A percentile compares a stretch with the other conserved stretches of the same genome.
Evolutionary conservation across 352 stramenopile genomes (phyloP).

Genomic region (Phytopythium chamaehyphon): DNA sequence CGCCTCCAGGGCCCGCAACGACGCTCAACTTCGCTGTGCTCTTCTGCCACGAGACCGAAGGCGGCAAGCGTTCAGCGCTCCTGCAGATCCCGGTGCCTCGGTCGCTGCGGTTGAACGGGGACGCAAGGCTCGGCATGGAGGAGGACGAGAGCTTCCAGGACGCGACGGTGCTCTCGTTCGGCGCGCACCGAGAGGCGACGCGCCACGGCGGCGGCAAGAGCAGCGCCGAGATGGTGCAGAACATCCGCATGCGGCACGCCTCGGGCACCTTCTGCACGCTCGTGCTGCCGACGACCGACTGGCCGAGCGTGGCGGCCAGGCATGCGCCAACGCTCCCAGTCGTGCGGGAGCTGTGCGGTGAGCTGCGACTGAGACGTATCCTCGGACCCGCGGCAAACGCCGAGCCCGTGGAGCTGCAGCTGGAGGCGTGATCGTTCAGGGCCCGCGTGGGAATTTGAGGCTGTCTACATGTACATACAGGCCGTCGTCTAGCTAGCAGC

Average conservation of each 20-base stretch:
- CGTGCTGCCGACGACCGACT: slow-evolving; percentile 44
- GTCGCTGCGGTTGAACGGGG: slow-evolving; percentile 15
- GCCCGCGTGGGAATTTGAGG: slow-evolving; percentile 7
- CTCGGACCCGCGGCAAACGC: slow-evolving; percentile 46
- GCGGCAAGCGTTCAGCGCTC: slow-evolving; percentile 18
- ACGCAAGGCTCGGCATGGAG: slow-evolving; percentile 3
- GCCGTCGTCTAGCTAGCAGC: no score
- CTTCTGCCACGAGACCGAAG: slow-evolving; percentile 31
- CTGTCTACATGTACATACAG: not conserved
- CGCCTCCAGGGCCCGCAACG: not conserved
- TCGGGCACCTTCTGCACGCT: slow-evolving; percentile 78
- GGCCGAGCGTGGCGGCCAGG: slow-evolving; percentile 35
- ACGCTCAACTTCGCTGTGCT: slow-evolving; percentile 58
- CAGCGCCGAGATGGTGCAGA: slow-evolving; percentile 73
- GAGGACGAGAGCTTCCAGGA: slow-evolving; percentile 53
- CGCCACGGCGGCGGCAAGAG: slow-evolving; percentile 69
- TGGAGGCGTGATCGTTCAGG: slow-evolving; percentile 22
- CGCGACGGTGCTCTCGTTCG: slow-evolving; percentile 58
- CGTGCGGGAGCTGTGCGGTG: slow-evolving; percentile 36
- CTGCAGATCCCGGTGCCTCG: slow-evolving; percentile 58
- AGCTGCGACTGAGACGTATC: slow-evolving; percentile 55
- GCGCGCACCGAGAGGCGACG: slow-evolving; percentile 51
- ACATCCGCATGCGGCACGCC: slow-evolving; percentile 85
- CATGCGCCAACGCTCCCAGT: slow-evolving; percentile 36
- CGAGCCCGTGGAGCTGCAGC: slow-evolving; percentile 31